Conservation (phyloP, 2,329 filamentous ascomycete genomes). For the Diplocarpon rosae region DNA sequence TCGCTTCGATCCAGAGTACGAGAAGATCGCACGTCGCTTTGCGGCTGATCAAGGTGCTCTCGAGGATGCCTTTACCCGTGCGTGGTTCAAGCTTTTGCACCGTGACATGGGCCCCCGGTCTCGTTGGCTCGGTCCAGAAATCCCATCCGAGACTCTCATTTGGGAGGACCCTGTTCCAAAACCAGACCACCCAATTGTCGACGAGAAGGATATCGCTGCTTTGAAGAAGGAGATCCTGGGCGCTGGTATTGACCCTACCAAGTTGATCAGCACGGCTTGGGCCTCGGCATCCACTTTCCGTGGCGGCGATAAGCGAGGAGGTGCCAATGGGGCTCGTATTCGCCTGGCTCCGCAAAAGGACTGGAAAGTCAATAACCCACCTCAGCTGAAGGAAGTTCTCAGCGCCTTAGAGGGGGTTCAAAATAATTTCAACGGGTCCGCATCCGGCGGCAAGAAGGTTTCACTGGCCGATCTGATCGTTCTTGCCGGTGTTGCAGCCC, state of each 20-base stretch:
- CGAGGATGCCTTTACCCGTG: slow-evolving; percentile 56
- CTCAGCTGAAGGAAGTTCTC: slow-evolving; percentile 52
- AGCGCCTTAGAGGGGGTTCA: slow-evolving; percentile 52
- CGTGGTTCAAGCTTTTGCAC: slow-evolving; percentile 78
- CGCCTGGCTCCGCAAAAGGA: slow-evolving; percentile 59
- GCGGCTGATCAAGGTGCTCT: slow-evolving; percentile 58
- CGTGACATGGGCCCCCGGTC: slow-evolving; percentile 64
- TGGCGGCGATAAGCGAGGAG: slow-evolving; percentile 68
- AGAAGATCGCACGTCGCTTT: slow-evolving; percentile 65
- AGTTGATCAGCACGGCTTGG: slow-evolving; percentile 58
- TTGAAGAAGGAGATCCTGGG: slow-evolving; percentile 60
- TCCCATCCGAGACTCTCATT: slow-evolving; percentile 55
- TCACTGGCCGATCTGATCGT: slow-evolving; percentile 73
- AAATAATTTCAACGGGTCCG: slow-evolving; percentile 46
- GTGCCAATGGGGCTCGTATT: slow-evolving; percentile 71
- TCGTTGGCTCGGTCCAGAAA: slow-evolving; percentile 65
- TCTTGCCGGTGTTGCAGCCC: slow-evolving; percentile 56
- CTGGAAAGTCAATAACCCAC: slow-evolving; percentile 67
- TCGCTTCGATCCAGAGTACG: slow-evolving; percentile 59
- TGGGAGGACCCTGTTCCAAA: slow-evolving; percentile 68
- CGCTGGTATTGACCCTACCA: slow-evolving; percentile 46
- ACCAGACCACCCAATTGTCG: slow-evolving; percentile 44
- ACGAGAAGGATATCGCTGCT: slow-evolving; percentile 48
- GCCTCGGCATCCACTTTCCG: slow-evolving; percentile 63
- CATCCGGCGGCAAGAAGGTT: slow-evolving; percentile 51